Percentiles rank a stretch among this genome's conserved stretches.
phyloP scores from a whole-genome alignment of 140 eudicot species.

The Senecio squalidus region DNA sequence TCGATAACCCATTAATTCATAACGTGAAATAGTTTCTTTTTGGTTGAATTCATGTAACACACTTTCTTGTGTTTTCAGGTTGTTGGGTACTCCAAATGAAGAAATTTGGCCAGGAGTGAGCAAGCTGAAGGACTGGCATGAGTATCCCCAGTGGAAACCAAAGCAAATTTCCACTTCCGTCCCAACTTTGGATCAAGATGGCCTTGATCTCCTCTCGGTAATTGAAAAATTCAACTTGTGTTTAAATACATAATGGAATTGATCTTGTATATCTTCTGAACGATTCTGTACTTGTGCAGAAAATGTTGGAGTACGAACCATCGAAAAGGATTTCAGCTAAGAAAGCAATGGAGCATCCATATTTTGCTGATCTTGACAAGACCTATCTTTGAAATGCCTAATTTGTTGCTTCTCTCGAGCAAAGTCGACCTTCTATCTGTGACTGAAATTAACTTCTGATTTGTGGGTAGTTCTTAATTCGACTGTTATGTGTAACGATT shows the following conservation, averaged over 20 bases:
- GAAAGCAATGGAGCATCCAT: conserved; percentile 89
- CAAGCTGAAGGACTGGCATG: conserved; percentile 81
- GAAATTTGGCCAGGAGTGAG: conserved; percentile 91
- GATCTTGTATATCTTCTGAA: not conserved
- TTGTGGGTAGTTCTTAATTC: not conserved
- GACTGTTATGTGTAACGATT: not conserved
- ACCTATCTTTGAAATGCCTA: conserved; percentile 26
- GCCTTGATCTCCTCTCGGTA: conserved; percentile 66
- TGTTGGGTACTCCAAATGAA: conserved; percentile 90
- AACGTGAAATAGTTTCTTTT: not conserved
- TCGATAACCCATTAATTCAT: not conserved
- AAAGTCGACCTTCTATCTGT: not conserved
- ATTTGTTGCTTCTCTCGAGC: conserved; percentile 34
- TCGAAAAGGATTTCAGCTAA: conserved; percentile 78
- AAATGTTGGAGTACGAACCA: conserved; percentile 78
- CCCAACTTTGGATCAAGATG: conserved; percentile 56
- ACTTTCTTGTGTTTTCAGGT: conserved; percentile 30
- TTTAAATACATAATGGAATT: not conserved
- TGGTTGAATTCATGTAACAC: not conserved
- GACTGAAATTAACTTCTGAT: not conserved
- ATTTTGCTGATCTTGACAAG: conserved; percentile 79
- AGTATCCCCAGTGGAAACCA: conserved; percentile 89
- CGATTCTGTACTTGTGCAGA: conserved; percentile 28
- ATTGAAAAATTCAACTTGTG: not conserved
- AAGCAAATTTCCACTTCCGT: conserved; percentile 58